Evolutionary conservation across 352 stramenopile genomes (phyloP), one percentile per base, ranked within the genome.

Genomic region (Blastocystis sp.): DNA sequence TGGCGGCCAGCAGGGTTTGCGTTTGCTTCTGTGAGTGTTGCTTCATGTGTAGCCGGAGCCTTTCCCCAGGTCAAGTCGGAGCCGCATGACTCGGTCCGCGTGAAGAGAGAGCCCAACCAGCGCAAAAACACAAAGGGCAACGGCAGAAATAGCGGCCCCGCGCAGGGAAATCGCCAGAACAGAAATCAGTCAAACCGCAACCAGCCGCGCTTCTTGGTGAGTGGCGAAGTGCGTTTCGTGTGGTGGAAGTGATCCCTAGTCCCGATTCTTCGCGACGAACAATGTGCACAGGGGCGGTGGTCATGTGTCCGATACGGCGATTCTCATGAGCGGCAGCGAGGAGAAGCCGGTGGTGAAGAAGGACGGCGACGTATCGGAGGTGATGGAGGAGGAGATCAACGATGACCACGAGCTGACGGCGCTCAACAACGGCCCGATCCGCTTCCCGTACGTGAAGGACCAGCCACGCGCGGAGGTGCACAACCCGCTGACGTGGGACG

Each of bases 391-490:
- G 14, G 71, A 81, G 19, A 62, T 53, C 2, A 84, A 56, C 34
- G 74, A 84, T 28, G 74, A 84, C 28, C 74, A 45, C 7, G 48
- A 84, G 11, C 56, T 84, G 38, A 38, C 74, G 10, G 40, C 59
- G 1, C 52, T 43, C 52, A 84, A 84, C 74, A 84, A 84, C 45
- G 74, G 74, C 28, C 74, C 74, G 40, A 84, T 84, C 45, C 74
- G 74, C 19, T 84, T 84, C 34, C 74, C 74, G 38, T 84, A 84
- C 45, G 74, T 84, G 53, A 40, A 14, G 41, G 56, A 48, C 45
- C 48, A n/a, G 21, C 61, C 23, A 17, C 38, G 45, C n/a, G 21
- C 53, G 1, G 52, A 52, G 41, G 9, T 56, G 19, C 66, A 69
- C 34, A 53, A 40, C 43, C 21, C 56, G 10, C n/a, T 48, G 53